Conservation (phyloP, 148 eudicot genomes). For the Rheum nobile region DNA sequence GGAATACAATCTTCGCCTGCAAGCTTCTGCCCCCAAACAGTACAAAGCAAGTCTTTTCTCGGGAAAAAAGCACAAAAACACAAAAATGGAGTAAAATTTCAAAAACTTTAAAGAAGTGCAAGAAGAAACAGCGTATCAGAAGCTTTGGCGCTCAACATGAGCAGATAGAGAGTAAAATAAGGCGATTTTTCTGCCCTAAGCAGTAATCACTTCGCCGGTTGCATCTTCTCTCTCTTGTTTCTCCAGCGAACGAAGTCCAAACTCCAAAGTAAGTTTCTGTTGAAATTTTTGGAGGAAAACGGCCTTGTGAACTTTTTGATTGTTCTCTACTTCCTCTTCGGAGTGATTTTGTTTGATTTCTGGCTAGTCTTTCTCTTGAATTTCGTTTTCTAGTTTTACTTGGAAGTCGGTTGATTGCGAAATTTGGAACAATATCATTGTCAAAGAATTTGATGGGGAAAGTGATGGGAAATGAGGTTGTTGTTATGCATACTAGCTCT, state of each 20-base stretch:
- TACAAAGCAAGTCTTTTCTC: neutral
- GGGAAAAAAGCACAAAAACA: too few species aligned
- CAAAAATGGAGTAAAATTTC: neutral
- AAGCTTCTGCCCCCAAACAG: neutral
- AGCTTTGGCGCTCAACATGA: neutral
- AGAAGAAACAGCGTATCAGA: neutral
- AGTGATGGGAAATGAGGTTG: neutral
- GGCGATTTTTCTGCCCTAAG: neutral
- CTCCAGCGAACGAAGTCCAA: neutral
- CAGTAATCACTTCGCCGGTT: neutral
- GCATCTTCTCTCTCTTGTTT: neutral
- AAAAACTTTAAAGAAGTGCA: neutral
- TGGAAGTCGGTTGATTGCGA: neutral
- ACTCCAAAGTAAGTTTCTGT: neutral
- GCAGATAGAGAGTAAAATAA: neutral
- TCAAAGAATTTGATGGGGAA: neutral
- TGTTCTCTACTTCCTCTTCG: too few species aligned
- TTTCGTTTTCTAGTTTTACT: neutral
- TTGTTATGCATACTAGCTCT: neutral
- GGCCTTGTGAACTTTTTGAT: too few species aligned
- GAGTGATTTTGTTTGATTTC: too few species aligned
- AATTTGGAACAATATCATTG: neutral
- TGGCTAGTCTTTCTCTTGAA: too few species aligned
- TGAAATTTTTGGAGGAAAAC: neutral
- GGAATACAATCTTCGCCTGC: neutral